Percentiles rank a stretch among this genome's conserved stretches.
These are phyloP conservation scores for Puccinia brachypodii DNA, from an alignment of 1,284 basidiomycete genomes.

Conservation along the genomic window DNA sequence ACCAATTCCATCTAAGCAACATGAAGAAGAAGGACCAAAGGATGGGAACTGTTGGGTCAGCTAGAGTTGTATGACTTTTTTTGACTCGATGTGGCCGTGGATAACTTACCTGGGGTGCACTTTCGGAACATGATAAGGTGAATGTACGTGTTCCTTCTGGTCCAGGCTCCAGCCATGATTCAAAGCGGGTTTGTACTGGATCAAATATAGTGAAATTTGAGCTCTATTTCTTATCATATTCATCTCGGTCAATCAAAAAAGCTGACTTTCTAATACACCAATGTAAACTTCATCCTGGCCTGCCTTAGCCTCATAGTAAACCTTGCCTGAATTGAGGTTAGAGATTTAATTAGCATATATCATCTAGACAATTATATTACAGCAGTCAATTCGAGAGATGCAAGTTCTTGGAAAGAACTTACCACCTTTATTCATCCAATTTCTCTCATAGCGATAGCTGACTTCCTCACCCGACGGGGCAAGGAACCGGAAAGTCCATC, in stretches of 20 bases:
- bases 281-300: not conserved
- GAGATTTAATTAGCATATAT: not conserved
- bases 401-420: not conserved
- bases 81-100: not conserved
- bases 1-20: not conserved
- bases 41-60: too few species aligned
- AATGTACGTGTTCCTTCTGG: not conserved
- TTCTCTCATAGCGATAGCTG: not conserved
- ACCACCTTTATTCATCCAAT: not conserved
- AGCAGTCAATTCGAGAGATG: not conserved
- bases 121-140: not conserved
- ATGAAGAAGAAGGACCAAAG: not conserved
- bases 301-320: not conserved
- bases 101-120: not conserved
- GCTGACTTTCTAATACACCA: not conserved
- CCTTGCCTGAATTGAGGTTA: not conserved
- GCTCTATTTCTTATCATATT: not conserved
- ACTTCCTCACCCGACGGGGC: not conserved
- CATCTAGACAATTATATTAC: too few species aligned
- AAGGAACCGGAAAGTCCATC: not conserved
- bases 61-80: not conserved
- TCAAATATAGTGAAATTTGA: not conserved
- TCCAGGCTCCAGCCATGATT: not conserved
- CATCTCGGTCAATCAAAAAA: not conserved
- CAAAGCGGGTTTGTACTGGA: not conserved